Evolutionary conservation across 2,329 filamentous ascomycete genomes (phyloP).

Genomic region (Paraphoma sp.): DNA sequence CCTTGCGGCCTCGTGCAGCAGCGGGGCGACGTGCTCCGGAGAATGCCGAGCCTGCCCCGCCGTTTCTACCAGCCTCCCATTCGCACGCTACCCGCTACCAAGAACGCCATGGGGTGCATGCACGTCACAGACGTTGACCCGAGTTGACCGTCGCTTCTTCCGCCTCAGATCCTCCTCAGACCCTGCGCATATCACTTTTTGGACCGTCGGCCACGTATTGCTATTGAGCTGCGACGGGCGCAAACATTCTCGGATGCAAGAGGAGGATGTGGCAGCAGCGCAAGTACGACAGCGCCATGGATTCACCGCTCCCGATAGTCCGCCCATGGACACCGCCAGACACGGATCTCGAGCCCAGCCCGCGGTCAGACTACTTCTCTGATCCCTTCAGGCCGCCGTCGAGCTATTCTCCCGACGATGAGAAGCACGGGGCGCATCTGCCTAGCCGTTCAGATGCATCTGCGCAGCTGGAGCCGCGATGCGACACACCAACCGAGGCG

Average conservation of each 20-base stretch:
- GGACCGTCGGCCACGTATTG: not conserved
- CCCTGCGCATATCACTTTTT: not conserved
- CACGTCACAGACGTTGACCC: slow-evolving; percentile 15
- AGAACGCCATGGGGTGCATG: slow-evolving; percentile 2
- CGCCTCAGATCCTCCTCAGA: not conserved
- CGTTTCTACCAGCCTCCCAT: not conserved
- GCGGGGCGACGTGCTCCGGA: not conserved
- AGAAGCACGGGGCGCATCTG: slow-evolving; percentile 18
- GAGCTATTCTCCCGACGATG: slow-evolving; percentile 12
- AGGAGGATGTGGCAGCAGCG: slow-evolving; percentile 19
- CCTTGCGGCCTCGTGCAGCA: not conserved
- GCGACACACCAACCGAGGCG: slow-evolving; percentile 19
- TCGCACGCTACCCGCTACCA: slow-evolving; percentile 1
- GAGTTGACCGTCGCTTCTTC: slow-evolving; percentile 12
- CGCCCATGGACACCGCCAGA: slow-evolving; percentile 43
- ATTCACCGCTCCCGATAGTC: slow-evolving; percentile 24
- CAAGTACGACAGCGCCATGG: slow-evolving; percentile 23
- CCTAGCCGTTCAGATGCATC: slow-evolving; percentile 4
- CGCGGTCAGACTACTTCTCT: slow-evolving; percentile 26
- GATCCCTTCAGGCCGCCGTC: slow-evolving; percentile 23
- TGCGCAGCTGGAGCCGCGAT: slow-evolving; percentile 9
- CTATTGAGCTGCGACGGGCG: not conserved
- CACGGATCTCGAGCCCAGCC: slow-evolving; percentile 19
- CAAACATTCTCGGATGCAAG: slow-evolving; percentile 10
- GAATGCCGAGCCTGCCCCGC: not conserved